A percentile compares a stretch with the other conserved stretches of the same genome.
These are phyloP conservation scores for Volvariella surrecta DNA, from an alignment of 1,284 basidiomycete species.

Conservation along the genomic window DNA sequence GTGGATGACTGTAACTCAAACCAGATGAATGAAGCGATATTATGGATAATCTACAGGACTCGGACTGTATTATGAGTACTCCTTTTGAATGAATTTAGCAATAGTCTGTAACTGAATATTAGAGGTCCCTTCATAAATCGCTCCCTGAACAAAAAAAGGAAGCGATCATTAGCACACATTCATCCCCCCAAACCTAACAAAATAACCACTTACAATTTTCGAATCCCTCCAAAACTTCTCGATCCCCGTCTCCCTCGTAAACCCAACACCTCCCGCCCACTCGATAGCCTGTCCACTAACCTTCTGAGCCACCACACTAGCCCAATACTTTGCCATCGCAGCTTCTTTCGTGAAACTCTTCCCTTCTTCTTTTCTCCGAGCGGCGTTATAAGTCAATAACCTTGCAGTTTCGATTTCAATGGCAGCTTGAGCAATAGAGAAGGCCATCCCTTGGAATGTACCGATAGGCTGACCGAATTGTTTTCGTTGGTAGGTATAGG, in stretches of 20 bases:
- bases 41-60: too few species aligned
- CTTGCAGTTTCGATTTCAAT: slow-evolving; percentile 91
- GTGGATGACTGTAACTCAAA: too few species aligned
- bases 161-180: too few species aligned
- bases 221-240: slow-evolving; percentile 95
- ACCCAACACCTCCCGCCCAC: slow-evolving; percentile 94
- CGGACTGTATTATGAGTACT: slow-evolving; percentile 50
- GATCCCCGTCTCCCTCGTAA: slow-evolving; percentile 90
- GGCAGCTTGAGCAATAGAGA: slow-evolving; percentile 88
- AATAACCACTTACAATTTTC: slow-evolving; percentile 69
- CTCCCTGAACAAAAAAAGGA: slow-evolving; percentile 56
- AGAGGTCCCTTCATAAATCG: slow-evolving; percentile 93
- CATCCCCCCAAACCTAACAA: slow-evolving; percentile 3
- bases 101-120: slow-evolving; percentile 98
- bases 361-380: slow-evolving; percentile 88
- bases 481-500: slow-evolving; percentile 88
- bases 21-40: too few species aligned
- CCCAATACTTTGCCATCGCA: slow-evolving; percentile 93
- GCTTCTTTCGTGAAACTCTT: slow-evolving; percentile 86
- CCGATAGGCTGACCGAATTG: slow-evolving; percentile 94
- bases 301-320: slow-evolving; percentile 83
- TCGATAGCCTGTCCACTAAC: slow-evolving; percentile 91
- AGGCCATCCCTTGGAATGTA: slow-evolving; percentile 92
- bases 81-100: slow-evolving; percentile 83
- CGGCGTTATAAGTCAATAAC: slow-evolving; percentile 94